A percentile compares a stretch with the other conserved stretches of the same genome.
These are phyloP conservation scores for Hypoxylon rickii DNA, from an alignment of 495 filamentous ascomycete species.

Conservation along the genomic window DNA sequence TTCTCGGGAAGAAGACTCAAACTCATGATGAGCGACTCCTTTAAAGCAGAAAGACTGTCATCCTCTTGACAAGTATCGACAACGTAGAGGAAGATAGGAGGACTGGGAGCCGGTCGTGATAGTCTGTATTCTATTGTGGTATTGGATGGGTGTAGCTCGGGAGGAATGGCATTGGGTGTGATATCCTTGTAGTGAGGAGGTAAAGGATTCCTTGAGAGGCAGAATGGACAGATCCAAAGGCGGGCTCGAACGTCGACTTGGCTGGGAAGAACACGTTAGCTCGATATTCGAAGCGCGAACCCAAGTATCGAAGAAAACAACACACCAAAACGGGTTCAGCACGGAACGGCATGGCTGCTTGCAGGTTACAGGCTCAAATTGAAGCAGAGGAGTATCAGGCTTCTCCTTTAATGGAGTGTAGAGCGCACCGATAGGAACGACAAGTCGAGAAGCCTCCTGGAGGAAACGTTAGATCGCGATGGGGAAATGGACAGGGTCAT, in stretches of 20 bases:
- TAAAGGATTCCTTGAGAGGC: conserved; percentile 90
- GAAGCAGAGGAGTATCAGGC: conserved; percentile 82
- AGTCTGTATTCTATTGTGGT: conserved; percentile 98
- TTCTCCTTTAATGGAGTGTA: conserved; percentile 98
- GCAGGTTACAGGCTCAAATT: conserved; percentile 98
- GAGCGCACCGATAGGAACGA: conserved; percentile 94
- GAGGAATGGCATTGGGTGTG: conserved; percentile 88
- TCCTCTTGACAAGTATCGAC: conserved; percentile 99
- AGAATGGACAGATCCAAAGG: conserved; percentile 99
- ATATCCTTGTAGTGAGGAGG: conserved; percentile 99
- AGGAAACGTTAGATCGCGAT: conserved; percentile 14
- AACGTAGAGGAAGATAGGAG: conserved; percentile 96
- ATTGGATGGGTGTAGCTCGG: conserved; percentile 89
- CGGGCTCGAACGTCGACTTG: conserved; percentile 94
- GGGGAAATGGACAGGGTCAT: conserved; percentile 28
- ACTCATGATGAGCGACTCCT: conserved; percentile 97
- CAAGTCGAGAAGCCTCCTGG: conserved; percentile 93
- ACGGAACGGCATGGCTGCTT: conserved; percentile 95
- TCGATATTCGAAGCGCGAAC: background rate
- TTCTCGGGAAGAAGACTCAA: conserved; percentile 91
- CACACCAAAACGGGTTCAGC: conserved; percentile 94
- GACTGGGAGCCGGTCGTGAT: conserved; percentile 86
- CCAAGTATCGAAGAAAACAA: background rate
- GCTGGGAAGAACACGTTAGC: conserved; percentile 52
- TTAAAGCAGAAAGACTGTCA: conserved; percentile 92